Conservation (phyloP, 306 rosid genomes). For the Pterocarpus macrocarpus region DNA sequence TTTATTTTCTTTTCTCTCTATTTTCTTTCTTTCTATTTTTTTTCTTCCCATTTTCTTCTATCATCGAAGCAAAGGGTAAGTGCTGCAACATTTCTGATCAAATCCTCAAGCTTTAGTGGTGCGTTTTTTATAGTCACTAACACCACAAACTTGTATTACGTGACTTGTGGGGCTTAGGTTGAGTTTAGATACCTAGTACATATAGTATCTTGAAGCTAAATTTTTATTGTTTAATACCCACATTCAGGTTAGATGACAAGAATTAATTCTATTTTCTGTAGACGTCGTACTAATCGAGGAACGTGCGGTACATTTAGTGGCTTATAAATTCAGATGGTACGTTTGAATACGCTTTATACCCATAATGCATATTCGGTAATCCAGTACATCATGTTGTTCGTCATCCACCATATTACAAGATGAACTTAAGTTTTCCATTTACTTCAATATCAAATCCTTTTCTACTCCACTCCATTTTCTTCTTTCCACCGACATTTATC, state of each 20-base stretch:
- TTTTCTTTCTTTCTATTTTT: too few relatives aligned
- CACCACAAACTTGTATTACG: conserved; percentile 27
- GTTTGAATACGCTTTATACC: not conserved
- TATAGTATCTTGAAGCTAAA: not conserved
- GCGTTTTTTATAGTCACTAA: not conserved
- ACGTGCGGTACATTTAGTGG: conserved; percentile 8
- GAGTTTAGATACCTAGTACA: not conserved
- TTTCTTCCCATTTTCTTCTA: too few relatives aligned
- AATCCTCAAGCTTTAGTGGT: conserved; percentile 18
- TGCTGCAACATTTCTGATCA: not conserved
- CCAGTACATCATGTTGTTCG: conserved; percentile 17
- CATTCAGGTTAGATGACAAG: conserved; percentile 1
- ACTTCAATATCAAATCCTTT: not conserved
- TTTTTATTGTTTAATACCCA: conserved; percentile 5
- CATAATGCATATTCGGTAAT: conserved; percentile 1
- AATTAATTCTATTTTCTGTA: not conserved
- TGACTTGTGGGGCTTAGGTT: not conserved
- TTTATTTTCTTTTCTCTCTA: too few relatives aligned
- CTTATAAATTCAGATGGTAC: not conserved
- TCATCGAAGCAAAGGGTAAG: not conserved
- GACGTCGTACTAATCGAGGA: not conserved
- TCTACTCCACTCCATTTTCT: conserved; percentile 12
- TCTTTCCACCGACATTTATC: conserved; percentile 20
- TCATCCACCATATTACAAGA: conserved; percentile 31
- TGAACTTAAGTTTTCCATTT: conserved; percentile 5